Conservation (phyloP, 129 eudicot genomes). For the Helianthus tuberosus region DNA sequence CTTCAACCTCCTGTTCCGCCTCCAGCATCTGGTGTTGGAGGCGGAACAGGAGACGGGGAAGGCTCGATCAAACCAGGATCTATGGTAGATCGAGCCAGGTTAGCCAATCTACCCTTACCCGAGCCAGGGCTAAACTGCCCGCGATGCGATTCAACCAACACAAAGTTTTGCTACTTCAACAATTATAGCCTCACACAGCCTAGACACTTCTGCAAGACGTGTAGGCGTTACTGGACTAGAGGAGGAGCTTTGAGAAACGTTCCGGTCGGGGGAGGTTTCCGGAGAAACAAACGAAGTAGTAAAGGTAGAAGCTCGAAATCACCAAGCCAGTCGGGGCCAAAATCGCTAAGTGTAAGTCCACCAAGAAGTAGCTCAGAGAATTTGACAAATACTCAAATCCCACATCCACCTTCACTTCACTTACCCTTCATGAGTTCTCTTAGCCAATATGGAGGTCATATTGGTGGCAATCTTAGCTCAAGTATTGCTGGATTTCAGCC, state of each 20-base stretch:
- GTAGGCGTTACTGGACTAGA: constrained; percentile 72
- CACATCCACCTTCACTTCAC: constrained; percentile 50
- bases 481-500: constrained; percentile 49
- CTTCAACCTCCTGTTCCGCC: constrained; percentile 36
- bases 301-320: constrained; percentile 57
- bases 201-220: constrained; percentile 73
- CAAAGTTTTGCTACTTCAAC: constrained; percentile 74
- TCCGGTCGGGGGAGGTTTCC: constrained; percentile 75
- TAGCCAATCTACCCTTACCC: constrained; percentile 60
- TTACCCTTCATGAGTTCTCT: constrained; percentile 60
- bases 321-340: constrained; percentile 40
- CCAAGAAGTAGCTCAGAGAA: constrained; percentile 48
- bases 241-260: constrained; percentile 72
- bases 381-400: constrained; percentile 36
- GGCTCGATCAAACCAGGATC: constrained; percentile 62
- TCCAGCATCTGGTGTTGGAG: not conserved
- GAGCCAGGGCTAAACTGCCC: constrained; percentile 72
- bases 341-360: constrained; percentile 48
- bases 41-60: constrained; percentile 18
- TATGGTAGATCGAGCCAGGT: constrained; percentile 71
- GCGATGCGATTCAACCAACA: constrained; percentile 67
- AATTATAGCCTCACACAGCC: constrained; percentile 76
- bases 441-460: constrained; percentile 37
- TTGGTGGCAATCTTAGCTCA: constrained; percentile 33
- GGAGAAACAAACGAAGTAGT: constrained; percentile 58